These are phyloP conservation scores for Pontederia paniculata DNA, from an alignment of 176 grass and related monocot genomes.

Conservation along the genomic window DNA sequence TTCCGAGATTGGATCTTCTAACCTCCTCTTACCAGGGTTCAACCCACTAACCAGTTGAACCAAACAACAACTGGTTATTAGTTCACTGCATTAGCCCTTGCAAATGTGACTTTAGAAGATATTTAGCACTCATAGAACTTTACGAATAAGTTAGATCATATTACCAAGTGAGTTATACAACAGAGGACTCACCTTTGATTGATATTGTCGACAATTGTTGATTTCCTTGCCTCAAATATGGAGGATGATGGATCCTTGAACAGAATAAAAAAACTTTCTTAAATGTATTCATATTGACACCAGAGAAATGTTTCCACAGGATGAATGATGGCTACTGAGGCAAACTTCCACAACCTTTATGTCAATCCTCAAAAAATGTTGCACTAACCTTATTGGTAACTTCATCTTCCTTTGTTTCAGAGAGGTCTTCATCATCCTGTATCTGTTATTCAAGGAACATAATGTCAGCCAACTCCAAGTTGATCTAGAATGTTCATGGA, in stretches of 20 bases:
- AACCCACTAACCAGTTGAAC: too few relatives aligned
- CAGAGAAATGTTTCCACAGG: not conserved
- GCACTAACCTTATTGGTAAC: slow-evolving; percentile 49
- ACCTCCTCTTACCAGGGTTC: too few relatives aligned
- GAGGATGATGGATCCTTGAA: slow-evolving; percentile 47
- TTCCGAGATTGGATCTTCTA: too few relatives aligned
- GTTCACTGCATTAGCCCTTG: too few relatives aligned
- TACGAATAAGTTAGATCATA: slow-evolving; percentile 16
- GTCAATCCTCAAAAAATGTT: not conserved
- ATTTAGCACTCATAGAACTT: too few relatives aligned
- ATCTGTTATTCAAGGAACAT: slow-evolving; percentile 31
- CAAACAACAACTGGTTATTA: too few relatives aligned
- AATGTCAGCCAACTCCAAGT: not conserved
- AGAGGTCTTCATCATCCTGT: slow-evolving; percentile 55
- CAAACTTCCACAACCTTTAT: too few relatives aligned
- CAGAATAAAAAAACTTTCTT: not conserved
- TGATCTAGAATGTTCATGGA: not conserved
- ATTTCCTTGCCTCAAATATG: slow-evolving; percentile 39
- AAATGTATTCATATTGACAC: not conserved
- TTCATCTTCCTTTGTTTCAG: slow-evolving; percentile 91
- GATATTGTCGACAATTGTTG: slow-evolving; percentile 31
- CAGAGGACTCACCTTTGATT: slow-evolving; percentile 38
- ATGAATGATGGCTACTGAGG: too few relatives aligned
- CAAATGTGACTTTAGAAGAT: too few relatives aligned
- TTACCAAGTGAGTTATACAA: not conserved